Conservation (phyloP, 345 rosid species). For the Acer campestre region DNA sequence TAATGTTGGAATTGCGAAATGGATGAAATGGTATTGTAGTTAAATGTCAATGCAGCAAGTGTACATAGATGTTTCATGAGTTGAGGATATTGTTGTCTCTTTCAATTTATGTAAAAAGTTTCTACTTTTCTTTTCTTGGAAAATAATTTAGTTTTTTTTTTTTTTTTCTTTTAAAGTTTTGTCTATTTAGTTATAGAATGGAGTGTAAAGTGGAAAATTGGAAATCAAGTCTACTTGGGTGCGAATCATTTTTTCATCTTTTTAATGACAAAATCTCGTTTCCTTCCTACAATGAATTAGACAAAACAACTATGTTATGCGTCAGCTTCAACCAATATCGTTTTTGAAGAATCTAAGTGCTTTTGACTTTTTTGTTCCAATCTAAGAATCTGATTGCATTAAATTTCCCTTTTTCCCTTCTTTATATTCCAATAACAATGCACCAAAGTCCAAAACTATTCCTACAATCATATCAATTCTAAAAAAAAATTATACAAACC, state of each 20-base stretch:
- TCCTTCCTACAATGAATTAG: neutral
- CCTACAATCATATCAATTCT: neutral
- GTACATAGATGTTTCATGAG: constrained; percentile 18
- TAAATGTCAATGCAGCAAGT: constrained; percentile 17
- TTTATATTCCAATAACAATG: neutral
- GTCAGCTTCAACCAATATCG: constrained; percentile 18
- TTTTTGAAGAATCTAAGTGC: constrained; percentile 27
- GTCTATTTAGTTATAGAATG: neutral
- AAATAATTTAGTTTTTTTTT: no score
- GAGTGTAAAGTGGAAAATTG: neutral
- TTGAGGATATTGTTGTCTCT: neutral
- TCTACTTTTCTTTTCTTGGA: neutral
- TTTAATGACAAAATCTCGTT: neutral
- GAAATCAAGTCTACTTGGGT: neutral
- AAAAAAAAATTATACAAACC: neutral
- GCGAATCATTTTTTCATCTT: neutral
- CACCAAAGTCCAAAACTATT: neutral
- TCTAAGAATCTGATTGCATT: constrained; percentile 13
- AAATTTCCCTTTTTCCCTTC: constrained; percentile 13
- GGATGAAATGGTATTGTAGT: constrained; percentile 20
- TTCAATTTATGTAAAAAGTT: neutral
- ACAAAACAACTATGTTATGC: neutral
- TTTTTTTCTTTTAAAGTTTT: no score
- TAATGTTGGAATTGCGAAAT: constrained; percentile 1
- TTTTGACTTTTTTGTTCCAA: constrained; percentile 12